Evolutionary conservation across 1,139 yeast species (phyloP).

Genomic region (Wickerhamiella infanticola): DNA sequence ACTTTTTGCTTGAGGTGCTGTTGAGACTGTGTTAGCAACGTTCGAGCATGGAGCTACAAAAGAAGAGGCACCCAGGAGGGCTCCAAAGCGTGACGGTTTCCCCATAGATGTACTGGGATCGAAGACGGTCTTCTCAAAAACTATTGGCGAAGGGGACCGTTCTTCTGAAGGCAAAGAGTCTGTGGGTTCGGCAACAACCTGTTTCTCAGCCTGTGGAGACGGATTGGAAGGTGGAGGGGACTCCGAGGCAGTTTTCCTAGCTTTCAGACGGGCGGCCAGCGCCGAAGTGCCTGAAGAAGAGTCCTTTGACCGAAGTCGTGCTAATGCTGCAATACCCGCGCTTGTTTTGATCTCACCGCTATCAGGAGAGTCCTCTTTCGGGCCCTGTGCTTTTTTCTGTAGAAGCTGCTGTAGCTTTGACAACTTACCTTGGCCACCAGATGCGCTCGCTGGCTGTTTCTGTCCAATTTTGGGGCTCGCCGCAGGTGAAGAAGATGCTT

Average conservation of each 20-base stretch:
- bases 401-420: constrained; percentile 5
- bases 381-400: neutral
- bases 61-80: neutral
- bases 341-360: neutral
- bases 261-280: constrained; percentile 9
- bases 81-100: neutral
- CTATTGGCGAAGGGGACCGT: neutral
- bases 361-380: neutral
- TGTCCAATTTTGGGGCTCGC: constrained; percentile 1
- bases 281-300: neutral
- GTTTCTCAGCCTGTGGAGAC: neutral
- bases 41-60: neutral
- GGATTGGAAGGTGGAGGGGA: neutral
- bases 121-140: neutral
- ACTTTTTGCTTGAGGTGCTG: constrained; percentile 28
- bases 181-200: neutral
- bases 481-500: constrained; percentile 5
- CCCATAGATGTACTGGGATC: neutral
- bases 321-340: constrained; percentile 1
- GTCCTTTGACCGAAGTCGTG: constrained; percentile 1
- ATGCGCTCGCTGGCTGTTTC: neutral
- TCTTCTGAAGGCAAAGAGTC: neutral
- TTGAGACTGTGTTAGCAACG: constrained; percentile 30
- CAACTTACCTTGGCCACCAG: constrained; percentile 14
- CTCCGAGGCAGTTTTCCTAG: neutral